phyloP scores from a whole-genome alignment of 2,329 filamentous ascomycete species.

The Pyrenophora teres region DNA sequence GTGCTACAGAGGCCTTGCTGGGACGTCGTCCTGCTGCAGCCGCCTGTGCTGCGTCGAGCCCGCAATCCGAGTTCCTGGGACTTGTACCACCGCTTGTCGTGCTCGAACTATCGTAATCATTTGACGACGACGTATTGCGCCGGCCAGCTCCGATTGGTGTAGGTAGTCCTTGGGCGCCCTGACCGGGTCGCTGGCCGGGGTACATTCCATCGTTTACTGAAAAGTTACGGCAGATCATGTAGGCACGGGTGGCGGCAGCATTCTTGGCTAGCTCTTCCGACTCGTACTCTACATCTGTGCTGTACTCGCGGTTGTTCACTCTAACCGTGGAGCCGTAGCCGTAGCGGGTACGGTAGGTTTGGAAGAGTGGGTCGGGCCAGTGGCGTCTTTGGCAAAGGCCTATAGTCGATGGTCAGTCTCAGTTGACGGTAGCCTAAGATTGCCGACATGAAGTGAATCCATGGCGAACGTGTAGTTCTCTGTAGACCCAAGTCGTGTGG shows the following conservation, averaged over 20 bases:
- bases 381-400: conserved; percentile 92
- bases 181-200: conserved; percentile 59
- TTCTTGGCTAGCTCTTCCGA: conserved; percentile 84
- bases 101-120: conserved; percentile 57
- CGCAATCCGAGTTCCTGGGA: conserved; percentile 55
- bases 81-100: conserved; percentile 62
- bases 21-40: conserved; percentile 34
- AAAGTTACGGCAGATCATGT: conserved; percentile 97
- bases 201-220: conserved; percentile 95
- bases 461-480: background rate
- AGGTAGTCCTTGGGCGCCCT: conserved; percentile 64
- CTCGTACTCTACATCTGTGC: conserved; percentile 84
- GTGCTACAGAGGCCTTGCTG: conserved; percentile 43
- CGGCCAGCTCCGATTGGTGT: conserved; percentile 67
- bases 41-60: conserved; percentile 43
- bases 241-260: conserved; percentile 92
- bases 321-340: conserved; percentile 90
- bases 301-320: conserved; percentile 96
- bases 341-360: conserved; percentile 72
- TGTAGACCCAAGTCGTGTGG: conserved; percentile 4
- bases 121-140: conserved; percentile 53
- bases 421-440: conserved; percentile 21
- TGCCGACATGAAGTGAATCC: conserved; percentile 31
- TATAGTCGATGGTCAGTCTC: conserved; percentile 50
- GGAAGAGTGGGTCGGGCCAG: conserved; percentile 90